Percentiles rank a stretch among this genome's conserved stretches.
Conservation (phyloP, 2,329 filamentous ascomycete species). For the Penicillium sp. region DNA sequence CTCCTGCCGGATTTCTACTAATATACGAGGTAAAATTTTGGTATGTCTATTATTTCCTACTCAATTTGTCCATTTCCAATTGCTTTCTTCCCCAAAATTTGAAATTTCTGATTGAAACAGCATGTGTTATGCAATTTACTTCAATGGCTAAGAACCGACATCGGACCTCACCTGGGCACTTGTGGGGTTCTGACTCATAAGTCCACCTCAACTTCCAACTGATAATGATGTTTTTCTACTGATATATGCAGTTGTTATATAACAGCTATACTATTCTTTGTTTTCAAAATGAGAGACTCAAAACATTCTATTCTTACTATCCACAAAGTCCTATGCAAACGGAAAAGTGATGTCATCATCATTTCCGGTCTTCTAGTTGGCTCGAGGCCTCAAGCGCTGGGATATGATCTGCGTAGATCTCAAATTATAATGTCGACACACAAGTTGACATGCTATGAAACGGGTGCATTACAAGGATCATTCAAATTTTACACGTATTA, state of each 20-base stretch:
- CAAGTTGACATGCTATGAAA: neutral
- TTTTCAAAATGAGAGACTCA: neutral
- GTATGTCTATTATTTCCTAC: neutral
- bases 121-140: neutral
- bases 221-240: neutral
- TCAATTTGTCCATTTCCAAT: neutral
- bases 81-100: neutral
- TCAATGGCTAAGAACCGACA: neutral
- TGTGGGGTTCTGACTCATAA: constrained; percentile 8
- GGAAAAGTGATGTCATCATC: neutral
- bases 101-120: neutral
- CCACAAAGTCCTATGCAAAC: no score
- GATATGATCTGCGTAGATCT: neutral
- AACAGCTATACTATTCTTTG: no score
- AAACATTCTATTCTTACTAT: neutral
- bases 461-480: neutral
- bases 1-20: neutral
- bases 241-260: neutral
- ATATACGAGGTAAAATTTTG: neutral
- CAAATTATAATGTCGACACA: neutral
- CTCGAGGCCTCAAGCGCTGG: neutral
- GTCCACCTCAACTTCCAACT: neutral
- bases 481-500: neutral
- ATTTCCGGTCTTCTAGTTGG: neutral
- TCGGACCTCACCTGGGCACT: neutral